Evolutionary conservation across 768 basidiomycete genomes (phyloP).

Genomic region (Kwoniella pini): DNA sequence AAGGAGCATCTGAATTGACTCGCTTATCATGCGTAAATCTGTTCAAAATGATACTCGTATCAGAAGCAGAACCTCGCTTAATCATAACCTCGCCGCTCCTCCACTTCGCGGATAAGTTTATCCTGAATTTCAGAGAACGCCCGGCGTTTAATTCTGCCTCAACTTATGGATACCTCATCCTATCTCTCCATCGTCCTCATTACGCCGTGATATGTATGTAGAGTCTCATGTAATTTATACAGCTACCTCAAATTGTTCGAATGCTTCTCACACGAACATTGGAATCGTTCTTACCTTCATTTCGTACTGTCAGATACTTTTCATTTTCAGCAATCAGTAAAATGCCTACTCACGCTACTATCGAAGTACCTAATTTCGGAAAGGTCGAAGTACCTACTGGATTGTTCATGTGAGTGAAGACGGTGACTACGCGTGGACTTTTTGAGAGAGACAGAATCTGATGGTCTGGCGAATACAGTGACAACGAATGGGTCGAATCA

Average conservation of each 20-base stretch:
- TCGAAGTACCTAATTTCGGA: constrained; percentile 15
- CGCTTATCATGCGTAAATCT: no score
- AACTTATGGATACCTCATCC: not conserved
- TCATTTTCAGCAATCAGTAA: not conserved
- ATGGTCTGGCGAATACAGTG: not conserved
- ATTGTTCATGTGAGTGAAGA: constrained; percentile 26
- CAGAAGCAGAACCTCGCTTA: no score
- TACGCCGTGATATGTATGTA: no score
- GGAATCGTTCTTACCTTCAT: not conserved
- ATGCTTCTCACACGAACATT: not conserved
- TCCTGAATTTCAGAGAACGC: not conserved
- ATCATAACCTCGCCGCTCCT: no score
- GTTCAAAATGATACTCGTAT: no score
- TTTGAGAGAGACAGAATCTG: no score
- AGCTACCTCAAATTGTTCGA: not conserved
- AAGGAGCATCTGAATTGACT: no score
- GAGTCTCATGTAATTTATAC: not conserved
- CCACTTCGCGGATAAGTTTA: not conserved
- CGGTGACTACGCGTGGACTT: no score
- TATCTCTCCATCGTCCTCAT: not conserved
- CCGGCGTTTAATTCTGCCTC: not conserved
- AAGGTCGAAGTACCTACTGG: constrained; percentile 19
- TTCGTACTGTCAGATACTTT: not conserved
- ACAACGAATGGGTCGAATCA: constrained; percentile 24
- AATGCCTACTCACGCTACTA: constrained; percentile 23